Base-by-base conservation (phyloP, 495 filamentous ascomycete genomes). In the Hypoxylon lenormandii region DNA sequence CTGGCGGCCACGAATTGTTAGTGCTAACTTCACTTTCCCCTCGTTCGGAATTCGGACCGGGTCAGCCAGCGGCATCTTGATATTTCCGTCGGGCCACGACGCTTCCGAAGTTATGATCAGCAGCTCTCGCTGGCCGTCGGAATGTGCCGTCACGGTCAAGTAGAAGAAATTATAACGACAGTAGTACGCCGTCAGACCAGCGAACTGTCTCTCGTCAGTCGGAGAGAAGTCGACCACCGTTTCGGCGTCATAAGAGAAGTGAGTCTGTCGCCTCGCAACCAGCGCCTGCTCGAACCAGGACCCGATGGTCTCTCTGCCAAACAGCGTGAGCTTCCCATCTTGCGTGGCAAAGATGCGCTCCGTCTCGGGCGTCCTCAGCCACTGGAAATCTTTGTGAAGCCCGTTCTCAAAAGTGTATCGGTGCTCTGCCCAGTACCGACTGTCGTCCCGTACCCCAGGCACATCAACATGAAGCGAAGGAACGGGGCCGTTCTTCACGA, bases 151-250 rank as follows among this genome's bases (percentile, higher is more conserved):
- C 10, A 87, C 83, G 0, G 83, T 81, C 5, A 87, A 74, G 57
- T 87, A 87, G 75, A 86, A 86, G 73, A 87, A 86, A 70, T 87
- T 87, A 75, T 76, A 86, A 4, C 84, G 83, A 66, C 83, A 84
- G 73, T 87, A 87, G 66, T 86, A 87, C 21, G 81, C 82, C n/a
- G 83, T 83, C 18, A 87, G 73, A 0, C 84, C 84, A 2, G 84
- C 84, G 61, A 85, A 87, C 64, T 87, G 82, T 21, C 84, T 76
- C 76, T 86, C 84, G 60, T 87, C 84, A 0, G 66, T 68, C 0
- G 84, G 84, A 1, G 76, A 72, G 70, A 83, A 87, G 60, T 84
- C 79, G 0, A 86, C 64, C 6, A 82, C 77, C 0, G 84, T 86
- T 75, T 87, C 84, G 40, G 84, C 84, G 59, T 87, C 85, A 56